A percentile compares a stretch with the other conserved stretches of the same genome.
Evolutionary conservation across 345 rosid species (phyloP).

Genomic region (Alliaria petiolata): DNA sequence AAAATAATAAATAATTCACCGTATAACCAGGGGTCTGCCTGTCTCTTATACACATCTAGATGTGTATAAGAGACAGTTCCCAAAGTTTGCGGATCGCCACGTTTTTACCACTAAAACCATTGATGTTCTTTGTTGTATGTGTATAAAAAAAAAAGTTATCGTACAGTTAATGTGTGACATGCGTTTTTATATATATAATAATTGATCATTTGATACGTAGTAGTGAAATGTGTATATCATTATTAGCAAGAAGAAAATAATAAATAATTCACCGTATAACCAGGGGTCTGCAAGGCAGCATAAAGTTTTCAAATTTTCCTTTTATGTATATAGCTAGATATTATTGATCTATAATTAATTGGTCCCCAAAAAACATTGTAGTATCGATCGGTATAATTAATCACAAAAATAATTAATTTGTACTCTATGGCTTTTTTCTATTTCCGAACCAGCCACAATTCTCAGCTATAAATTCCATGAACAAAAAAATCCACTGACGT

Average conservation of each 20-base stretch:
- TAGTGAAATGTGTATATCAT: background rate
- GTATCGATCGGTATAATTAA: background rate
- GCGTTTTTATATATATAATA: background rate
- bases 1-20: background rate
- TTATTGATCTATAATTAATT: background rate
- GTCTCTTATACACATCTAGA: too few relatives aligned
- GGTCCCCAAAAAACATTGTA: too few relatives aligned
- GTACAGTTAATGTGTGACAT: background rate
- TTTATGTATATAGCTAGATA: background rate
- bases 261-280: background rate
- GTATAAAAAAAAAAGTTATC: background rate
- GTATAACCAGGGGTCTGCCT: too few relatives aligned
- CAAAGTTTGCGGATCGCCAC: constrained; percentile 37
- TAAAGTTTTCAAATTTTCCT: background rate
- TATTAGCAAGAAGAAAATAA: background rate
- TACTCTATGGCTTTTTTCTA: too few relatives aligned
- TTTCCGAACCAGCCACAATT: background rate
- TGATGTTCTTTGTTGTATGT: constrained; percentile 6
- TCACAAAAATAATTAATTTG: too few relatives aligned
- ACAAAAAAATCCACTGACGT: too few relatives aligned
- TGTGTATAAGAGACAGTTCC: too few relatives aligned
- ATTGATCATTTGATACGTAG: too few relatives aligned
- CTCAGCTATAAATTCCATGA: background rate
- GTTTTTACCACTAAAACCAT: constrained; percentile 22
- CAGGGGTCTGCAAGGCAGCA: background rate